Base-by-base conservation (phyloP, 2,329 filamentous ascomycete genomes). In the Alternaria infectoria region DNA sequence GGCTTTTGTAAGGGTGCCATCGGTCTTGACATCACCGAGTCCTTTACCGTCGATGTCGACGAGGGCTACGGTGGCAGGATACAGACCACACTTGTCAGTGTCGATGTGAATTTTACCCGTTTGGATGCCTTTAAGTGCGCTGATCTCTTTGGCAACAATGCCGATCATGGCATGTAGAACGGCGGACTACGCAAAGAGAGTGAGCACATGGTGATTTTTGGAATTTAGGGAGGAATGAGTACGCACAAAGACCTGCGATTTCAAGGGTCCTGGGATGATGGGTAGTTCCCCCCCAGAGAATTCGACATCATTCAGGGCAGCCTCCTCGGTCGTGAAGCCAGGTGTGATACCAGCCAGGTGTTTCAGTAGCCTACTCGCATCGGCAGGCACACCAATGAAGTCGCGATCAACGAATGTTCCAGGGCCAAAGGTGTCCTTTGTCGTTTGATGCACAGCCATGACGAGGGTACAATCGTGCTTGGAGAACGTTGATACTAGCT, bases 131-230 rank as follows among this genome's bases (percentile, higher is more conserved):
- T 44, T 46, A 45, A 56, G 44, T 25, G 54, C 54, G 23, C 32
- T 65, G 12, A 84, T 74, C 59, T 83, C 81, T 56, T 81, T 78
- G 4, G 68, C 80, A n/a, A 82, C 73, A 5, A 83, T 61, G 11
- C 82, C 82, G 50, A 74, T 76, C 82, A 84, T 83, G 9, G 78
- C 81, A 56, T 83, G 81, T 4, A 84, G 68, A 15, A 79, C 82
- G 6, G 82, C 80, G 5, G 80, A 36, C 32, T 36, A 36, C 32
- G 32, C 32, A 36, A 36, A 36, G 32, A n/a, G 15, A n/a, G 32
- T 36, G 32, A 36, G 32, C 32, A 36, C 15, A 36, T 36, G 3
- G 32, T 36, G 32, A 36, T 9, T 36, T n/a, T 36, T 36, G 32
- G 5, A 36, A 4, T 10, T 36, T 36, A n/a, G 32, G 15, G 32